Percentiles rank a stretch among this genome's conserved stretches.
Conservation (phyloP, 192 early-diverging fungal genomes). For the Gaertneriomyces sp. region DNA sequence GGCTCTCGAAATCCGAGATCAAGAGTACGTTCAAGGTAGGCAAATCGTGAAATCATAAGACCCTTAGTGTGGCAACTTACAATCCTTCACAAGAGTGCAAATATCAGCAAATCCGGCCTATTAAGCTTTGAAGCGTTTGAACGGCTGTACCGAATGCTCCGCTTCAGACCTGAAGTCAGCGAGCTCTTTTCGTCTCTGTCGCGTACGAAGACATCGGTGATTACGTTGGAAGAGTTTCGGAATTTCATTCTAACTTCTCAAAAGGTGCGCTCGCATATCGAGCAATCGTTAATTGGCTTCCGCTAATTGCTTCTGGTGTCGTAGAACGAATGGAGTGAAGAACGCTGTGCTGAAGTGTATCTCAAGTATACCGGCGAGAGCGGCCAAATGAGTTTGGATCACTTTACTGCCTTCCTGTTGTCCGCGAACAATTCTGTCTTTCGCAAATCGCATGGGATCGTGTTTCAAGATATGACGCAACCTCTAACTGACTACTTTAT, state of each 20-base stretch:
- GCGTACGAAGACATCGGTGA: slow-evolving; percentile 22
- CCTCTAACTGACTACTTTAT: slow-evolving; percentile 80
- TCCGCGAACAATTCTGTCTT: slow-evolving; percentile 61
- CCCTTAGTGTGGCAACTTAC: slow-evolving; percentile 8
- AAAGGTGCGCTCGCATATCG: slow-evolving; percentile 41
- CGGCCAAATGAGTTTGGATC: slow-evolving; percentile 61
- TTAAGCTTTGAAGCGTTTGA: slow-evolving; percentile 60
- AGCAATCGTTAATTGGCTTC: neutral
- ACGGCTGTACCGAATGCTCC: slow-evolving; percentile 55
- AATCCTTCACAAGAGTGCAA: slow-evolving; percentile 39
- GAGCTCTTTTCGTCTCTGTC: slow-evolving; percentile 50
- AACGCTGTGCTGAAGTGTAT: slow-evolving; percentile 55
- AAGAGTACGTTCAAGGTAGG: slow-evolving; percentile 56
- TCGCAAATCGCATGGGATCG: slow-evolving; percentile 39
- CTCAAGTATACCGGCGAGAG: slow-evolving; percentile 44
- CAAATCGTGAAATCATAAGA: neutral
- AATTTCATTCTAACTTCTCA: slow-evolving; percentile 54
- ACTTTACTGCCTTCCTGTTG: slow-evolving; percentile 62
- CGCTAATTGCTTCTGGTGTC: slow-evolving; percentile 1
- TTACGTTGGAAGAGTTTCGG: slow-evolving; percentile 54
- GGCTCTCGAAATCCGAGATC: slow-evolving; percentile 58
- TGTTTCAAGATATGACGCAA: slow-evolving; percentile 64
- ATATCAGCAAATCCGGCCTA: slow-evolving; percentile 44
- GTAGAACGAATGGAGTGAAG: slow-evolving; percentile 38
- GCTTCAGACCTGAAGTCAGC: slow-evolving; percentile 59